Evolutionary conservation across 345 rosid species (phyloP).

Genomic region (Sonneratia caseolaris): DNA sequence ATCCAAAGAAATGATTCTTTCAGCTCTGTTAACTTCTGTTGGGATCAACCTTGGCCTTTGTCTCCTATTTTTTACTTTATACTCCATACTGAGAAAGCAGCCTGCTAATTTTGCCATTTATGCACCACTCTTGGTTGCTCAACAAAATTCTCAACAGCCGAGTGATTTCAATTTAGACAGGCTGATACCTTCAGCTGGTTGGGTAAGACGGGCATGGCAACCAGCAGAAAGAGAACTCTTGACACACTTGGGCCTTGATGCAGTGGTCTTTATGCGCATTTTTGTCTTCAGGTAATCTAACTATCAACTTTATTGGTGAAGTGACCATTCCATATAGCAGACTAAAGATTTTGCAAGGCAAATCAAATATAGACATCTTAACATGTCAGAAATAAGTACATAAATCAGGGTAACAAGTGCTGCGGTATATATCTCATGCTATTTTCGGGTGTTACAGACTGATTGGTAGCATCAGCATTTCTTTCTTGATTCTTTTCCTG

Average conservation of each 20-base stretch:
- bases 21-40: slow-evolving; percentile 88
- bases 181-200: slow-evolving; percentile 72
- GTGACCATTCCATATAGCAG: background rate
- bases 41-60: slow-evolving; percentile 92
- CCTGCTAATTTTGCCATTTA: slow-evolving; percentile 51
- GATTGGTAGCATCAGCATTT: background rate
- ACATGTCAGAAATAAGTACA: background rate
- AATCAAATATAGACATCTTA: background rate
- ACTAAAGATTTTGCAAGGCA: background rate
- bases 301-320: background rate
- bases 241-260: slow-evolving; percentile 59
- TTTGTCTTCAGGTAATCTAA: slow-evolving; percentile 52
- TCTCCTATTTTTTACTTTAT: slow-evolving; percentile 63
- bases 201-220: slow-evolving; percentile 66
- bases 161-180: slow-evolving; percentile 44
- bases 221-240: slow-evolving; percentile 60
- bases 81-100: slow-evolving; percentile 72
- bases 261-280: slow-evolving; percentile 60
- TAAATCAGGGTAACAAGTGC: background rate
- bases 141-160: slow-evolving; percentile 23
- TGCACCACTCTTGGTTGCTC: slow-evolving; percentile 48
- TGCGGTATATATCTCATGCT: background rate
- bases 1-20: slow-evolving; percentile 47
- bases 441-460: background rate
- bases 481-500: background rate